These are phyloP conservation scores for Rhynchosporium secalis DNA, from an alignment of 2,329 filamentous ascomycete species.

Conservation along the genomic window DNA sequence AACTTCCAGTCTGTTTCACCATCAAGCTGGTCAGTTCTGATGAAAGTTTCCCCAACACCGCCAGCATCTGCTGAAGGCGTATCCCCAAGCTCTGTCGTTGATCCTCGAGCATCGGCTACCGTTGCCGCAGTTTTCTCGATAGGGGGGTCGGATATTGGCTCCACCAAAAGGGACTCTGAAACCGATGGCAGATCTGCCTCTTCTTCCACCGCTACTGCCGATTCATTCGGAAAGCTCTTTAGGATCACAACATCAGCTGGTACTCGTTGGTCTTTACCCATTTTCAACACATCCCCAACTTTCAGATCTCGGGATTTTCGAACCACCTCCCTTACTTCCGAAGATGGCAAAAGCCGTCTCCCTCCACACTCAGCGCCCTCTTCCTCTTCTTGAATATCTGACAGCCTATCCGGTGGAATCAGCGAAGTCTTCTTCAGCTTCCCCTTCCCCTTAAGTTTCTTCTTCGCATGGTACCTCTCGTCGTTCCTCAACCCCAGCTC, in stretches of 20 bases:
- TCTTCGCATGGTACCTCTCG: conserved; percentile 43
- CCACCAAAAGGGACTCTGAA: conserved; percentile 34
- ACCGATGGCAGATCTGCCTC: conserved; percentile 14
- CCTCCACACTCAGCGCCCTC: conserved; percentile 51
- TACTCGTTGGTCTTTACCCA: conserved; percentile 88
- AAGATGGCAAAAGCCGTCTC: conserved; percentile 46
- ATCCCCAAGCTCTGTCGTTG: conserved; percentile 34
- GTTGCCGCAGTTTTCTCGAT: conserved; percentile 32
- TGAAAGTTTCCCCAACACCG: conserved; percentile 79
- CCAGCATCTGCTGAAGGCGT: conserved; percentile 36
- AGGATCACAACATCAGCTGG: conserved; percentile 93
- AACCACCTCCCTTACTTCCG: conserved; percentile 62
- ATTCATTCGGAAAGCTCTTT: conserved; percentile 71
- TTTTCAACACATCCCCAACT: conserved; percentile 92
- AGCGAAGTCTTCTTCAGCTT: conserved; percentile 42
- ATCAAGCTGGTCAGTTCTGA: conserved; percentile 94
- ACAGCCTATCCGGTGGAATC: conserved; percentile 49
- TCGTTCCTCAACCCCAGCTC: conserved; percentile 47
- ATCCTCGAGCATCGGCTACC: conserved; percentile 27
- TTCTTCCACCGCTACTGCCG: conserved; percentile 33
- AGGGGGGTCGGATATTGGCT: conserved; percentile 37
- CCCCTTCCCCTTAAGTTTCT: conserved; percentile 50
- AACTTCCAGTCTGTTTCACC: conserved; percentile 99
- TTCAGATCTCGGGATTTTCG: conserved; percentile 86
- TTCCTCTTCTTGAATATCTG: conserved; percentile 71